These are phyloP conservation scores for Trichoderma polysporum DNA, from an alignment of 2,329 filamentous ascomycete species.

Conservation along the genomic window DNA sequence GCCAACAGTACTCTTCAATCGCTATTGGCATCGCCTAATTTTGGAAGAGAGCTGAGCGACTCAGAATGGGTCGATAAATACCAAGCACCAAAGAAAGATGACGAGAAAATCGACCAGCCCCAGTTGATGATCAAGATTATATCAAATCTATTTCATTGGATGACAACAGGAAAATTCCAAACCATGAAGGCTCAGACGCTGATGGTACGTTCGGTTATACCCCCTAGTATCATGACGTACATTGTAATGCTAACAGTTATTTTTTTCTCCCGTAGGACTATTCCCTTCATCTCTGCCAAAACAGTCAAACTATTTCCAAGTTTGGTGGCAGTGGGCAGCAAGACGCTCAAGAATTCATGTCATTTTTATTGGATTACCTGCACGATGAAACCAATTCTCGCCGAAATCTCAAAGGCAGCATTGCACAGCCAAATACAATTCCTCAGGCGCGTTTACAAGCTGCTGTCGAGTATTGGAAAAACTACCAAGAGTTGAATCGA, in stretches of 20 bases:
- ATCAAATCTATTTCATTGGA: constrained; percentile 58
- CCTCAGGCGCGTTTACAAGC: constrained; percentile 48
- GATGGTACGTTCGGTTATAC: constrained; percentile 46
- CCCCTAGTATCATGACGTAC: not conserved
- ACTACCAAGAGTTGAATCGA: constrained; percentile 66
- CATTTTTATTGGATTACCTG: constrained; percentile 76
- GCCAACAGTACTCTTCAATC: constrained; percentile 90
- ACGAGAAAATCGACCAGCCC: constrained; percentile 52
- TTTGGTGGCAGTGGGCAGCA: constrained; percentile 80
- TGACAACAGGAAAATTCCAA: constrained; percentile 50
- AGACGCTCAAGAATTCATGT: constrained; percentile 87
- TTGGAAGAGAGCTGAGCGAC: constrained; percentile 64
- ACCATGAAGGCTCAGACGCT: constrained; percentile 56
- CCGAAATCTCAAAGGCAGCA: constrained; percentile 43
- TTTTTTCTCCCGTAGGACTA: constrained; percentile 50
- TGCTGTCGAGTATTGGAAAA: constrained; percentile 72
- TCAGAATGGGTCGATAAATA: constrained; percentile 60
- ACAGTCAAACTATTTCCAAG: constrained; percentile 33
- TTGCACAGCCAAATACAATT: constrained; percentile 35
- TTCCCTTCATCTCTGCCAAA: constrained; percentile 40
- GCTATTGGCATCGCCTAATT: constrained; percentile 68
- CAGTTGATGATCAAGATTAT: constrained; percentile 62
- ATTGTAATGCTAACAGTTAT: not conserved
- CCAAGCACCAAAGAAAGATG: constrained; percentile 65
- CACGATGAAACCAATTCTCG: constrained; percentile 78